Evolutionary conservation across 352 stramenopile species (phyloP).

Genomic region (Pythium monospermum): DNA sequence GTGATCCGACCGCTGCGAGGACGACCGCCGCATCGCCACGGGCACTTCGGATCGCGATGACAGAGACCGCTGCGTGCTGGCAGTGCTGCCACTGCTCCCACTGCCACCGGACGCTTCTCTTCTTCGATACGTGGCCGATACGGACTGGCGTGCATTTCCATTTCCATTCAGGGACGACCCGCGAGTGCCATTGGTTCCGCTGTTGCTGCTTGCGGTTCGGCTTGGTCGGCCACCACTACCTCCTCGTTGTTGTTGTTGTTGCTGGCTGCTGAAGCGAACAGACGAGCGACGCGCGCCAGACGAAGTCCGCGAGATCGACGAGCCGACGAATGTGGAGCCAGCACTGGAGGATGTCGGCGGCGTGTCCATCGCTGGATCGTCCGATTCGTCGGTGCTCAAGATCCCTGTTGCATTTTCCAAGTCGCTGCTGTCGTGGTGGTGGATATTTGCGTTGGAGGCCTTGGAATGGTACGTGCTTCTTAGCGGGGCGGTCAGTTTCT

Average conservation of each 20-base stretch:
- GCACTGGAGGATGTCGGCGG: constrained; percentile 5
- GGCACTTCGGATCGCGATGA: neutral
- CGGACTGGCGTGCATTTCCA: neutral
- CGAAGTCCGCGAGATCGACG: constrained; percentile 14
- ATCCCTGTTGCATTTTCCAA: too few species aligned
- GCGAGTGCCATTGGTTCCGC: neutral
- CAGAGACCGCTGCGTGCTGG: neutral
- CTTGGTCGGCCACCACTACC: neutral
- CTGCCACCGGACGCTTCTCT: neutral
- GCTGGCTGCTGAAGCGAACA: constrained; percentile 19
- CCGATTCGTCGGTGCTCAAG: too few species aligned
- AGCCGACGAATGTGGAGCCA: constrained; percentile 16
- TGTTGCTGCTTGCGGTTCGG: neutral
- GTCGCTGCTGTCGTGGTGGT: neutral
- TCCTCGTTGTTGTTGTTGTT: neutral
- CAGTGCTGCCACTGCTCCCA: neutral
- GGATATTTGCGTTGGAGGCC: neutral
- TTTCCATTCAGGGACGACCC: constrained; percentile 8
- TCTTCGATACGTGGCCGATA: neutral
- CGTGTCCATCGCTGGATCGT: too few species aligned
- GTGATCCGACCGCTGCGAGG: constrained; percentile 1
- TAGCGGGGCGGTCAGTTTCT: constrained; percentile 8
- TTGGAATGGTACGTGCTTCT: neutral
- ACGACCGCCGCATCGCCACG: neutral
- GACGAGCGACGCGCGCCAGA: constrained; percentile 12